Conservation (phyloP, 441 rosid species). For the Hypseocharis bilobata region DNA sequence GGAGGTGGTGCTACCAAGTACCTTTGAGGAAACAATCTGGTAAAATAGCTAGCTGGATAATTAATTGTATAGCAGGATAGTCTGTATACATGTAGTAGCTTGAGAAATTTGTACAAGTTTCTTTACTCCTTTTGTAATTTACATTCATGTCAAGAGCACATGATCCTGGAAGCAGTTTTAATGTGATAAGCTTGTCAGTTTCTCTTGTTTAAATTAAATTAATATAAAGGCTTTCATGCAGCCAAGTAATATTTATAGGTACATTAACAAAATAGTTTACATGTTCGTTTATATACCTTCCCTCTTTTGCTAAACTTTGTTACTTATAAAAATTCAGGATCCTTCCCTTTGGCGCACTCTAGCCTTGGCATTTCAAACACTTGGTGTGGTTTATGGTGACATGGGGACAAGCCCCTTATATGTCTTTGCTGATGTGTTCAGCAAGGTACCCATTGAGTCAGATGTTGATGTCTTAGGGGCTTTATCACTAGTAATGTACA, state of each 20-base stretch:
- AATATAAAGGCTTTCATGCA: too few species aligned
- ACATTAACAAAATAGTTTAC: not conserved
- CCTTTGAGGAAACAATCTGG: too few species aligned
- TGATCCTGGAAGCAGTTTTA: not conserved
- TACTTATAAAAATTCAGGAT: slow-evolving; percentile 45
- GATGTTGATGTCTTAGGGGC: slow-evolving; percentile 90
- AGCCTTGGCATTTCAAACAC: slow-evolving; percentile 87
- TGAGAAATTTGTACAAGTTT: not conserved
- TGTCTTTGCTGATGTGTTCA: slow-evolving; percentile 81
- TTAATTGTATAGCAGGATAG: too few species aligned
- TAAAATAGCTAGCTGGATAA: too few species aligned
- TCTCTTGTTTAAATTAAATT: too few species aligned
- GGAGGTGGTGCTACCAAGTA: not conserved
- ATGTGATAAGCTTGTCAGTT: slow-evolving; percentile 7
- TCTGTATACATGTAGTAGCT: not conserved
- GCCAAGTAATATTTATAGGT: not conserved
- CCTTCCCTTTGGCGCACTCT: slow-evolving; percentile 48
- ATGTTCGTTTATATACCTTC: not conserved
- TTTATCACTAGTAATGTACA: slow-evolving; percentile 78
- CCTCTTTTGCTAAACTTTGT: slow-evolving; percentile 15
- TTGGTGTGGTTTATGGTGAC: slow-evolving; percentile 93
- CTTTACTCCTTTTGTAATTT: too few species aligned
- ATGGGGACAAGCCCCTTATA: slow-evolving; percentile 94
- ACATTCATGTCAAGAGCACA: not conserved
- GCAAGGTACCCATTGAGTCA: slow-evolving; percentile 63